Conservation (phyloP, 2,329 filamentous ascomycete genomes). For the Mollisia scopiformis region DNA sequence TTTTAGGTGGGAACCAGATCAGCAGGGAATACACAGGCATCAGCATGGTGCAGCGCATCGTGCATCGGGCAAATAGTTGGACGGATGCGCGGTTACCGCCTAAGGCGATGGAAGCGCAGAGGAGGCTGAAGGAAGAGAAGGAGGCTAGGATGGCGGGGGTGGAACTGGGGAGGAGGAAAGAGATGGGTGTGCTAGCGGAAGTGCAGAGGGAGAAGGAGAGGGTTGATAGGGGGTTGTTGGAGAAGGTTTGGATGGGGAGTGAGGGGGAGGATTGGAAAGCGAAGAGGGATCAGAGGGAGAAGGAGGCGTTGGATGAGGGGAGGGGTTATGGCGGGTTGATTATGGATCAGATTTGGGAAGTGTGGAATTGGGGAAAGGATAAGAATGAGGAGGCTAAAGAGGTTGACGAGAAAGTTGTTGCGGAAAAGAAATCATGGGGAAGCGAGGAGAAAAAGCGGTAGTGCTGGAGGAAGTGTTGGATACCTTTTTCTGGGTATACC, state of each 20-base stretch:
- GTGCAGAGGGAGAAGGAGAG: slow-evolving; percentile 19
- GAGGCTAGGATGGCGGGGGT: not conserved
- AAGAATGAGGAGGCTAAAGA: slow-evolving; percentile 36
- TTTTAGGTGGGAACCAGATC: slow-evolving; percentile 34
- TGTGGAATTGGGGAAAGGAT: slow-evolving; percentile 48
- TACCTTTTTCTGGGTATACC: no score
- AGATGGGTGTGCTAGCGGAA: slow-evolving; percentile 5
- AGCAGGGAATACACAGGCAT: slow-evolving; percentile 33
- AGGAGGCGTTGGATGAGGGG: slow-evolving; percentile 37
- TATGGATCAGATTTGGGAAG: slow-evolving; percentile 49
- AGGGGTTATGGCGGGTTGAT: slow-evolving; percentile 46
- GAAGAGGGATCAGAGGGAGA: slow-evolving; percentile 36
- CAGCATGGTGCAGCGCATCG: slow-evolving; percentile 28
- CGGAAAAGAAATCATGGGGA: slow-evolving; percentile 19
- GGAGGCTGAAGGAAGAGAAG: slow-evolving; percentile 27
- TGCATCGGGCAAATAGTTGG: slow-evolving; percentile 10
- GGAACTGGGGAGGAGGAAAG: not conserved
- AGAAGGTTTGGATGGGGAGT: slow-evolving; percentile 61
- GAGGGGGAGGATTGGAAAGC: slow-evolving; percentile 45
- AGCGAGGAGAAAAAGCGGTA: slow-evolving; percentile 15
- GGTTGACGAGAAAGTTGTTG: slow-evolving; percentile 29
- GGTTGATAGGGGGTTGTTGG: slow-evolving; percentile 37
- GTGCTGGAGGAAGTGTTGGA: no score
- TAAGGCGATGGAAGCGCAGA: slow-evolving; percentile 31
- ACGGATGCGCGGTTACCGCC: slow-evolving; percentile 17